Evolutionary conservation across 495 filamentous ascomycete species (phyloP), one percentile per base, ranked within the genome.

Genomic region (Podospora didyma): DNA sequence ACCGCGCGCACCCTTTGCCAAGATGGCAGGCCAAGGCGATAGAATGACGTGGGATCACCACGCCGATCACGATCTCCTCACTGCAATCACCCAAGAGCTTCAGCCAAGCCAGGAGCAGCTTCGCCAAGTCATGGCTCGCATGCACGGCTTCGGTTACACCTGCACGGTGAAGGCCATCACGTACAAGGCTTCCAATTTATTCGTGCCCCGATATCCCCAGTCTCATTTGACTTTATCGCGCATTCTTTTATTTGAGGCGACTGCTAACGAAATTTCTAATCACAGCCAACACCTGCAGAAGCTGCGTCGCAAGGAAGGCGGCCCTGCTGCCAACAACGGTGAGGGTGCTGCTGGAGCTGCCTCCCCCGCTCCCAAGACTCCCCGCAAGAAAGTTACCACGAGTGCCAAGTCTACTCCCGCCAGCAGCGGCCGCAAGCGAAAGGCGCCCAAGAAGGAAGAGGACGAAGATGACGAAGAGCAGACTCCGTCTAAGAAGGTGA

Each of bases 211-310:
- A 24, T 34, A 31, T 21, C 26, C 22, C 34, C 20, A 14, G 4
- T 28, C 21, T 44, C 14, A 7, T 35, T 26, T 44, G 19, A 6
- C 26, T 4, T 4, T 34, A 12, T 9, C 28, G 11, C 2, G 19
- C 47, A 49, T n/a, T n/a, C 10, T 31, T 19, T 49, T 17, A 51
- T 12, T 23, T 52, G 50, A 16, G 34, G n/a, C 11, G 26, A n/a
- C 9, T 12, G 22, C 51, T 44, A 45, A 45, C 51, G 11, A 26
- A 3, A 55, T 53, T 11, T 46, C 49, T 37, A 23, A 24, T 47
- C 54, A 67, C 47, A 74, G 72, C 22, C 72, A 75, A 63, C 72
- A 75, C 9, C 58, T 75, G 0, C 72, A 75, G 49, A 75, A 75
- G 52, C 63, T 75, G 0, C 65, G 69, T 7, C 68, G 66, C 42